Evolutionary conservation across 106 monocot species (phyloP), one percentile per base, ranked within the genome.

Genomic region (Dendrobium officinale): DNA sequence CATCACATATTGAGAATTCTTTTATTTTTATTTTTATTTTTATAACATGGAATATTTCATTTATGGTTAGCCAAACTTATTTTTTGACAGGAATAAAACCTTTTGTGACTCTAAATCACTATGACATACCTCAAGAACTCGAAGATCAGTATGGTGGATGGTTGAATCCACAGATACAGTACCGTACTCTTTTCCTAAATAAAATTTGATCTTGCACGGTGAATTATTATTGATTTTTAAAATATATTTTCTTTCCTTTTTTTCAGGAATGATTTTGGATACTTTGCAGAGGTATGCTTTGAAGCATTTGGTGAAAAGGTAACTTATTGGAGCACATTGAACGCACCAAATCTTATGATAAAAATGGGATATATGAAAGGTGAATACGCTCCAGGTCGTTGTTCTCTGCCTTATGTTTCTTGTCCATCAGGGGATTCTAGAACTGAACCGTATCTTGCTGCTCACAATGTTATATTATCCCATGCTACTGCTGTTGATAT

Each of bases 211-310:
- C 37, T 37, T 37, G 37, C 37, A 37, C 37, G 3, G 3, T 37
- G 37, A 37, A 37, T 37, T 37, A 76, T 76, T 18, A 76, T 55
- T 54, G 2, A 20, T 29, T 27, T 24, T 26, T 9, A 54, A 10
- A 54, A 54, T 16, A 54, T 5, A 37, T 37, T 33, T 4, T 85
- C 18, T 37, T 37, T 37, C 37, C 37, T 37, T 37, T 72, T 40
- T 80, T 67, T 17, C 85, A 88, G 88, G 80, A 20, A 82, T 37
- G 86, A 90, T 56, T 90, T 83, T 80, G 85, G 78, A 49, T 84
- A 83, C 45, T 93, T 68, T 56, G 85, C 90, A 19, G 88, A 89
- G 49, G 77, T 86, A 31, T 92, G 92, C 74, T 89, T 92, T 68
- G 84, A 75, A 48, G 76, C 55, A 79, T 89, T 90, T 81, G 89